Evolutionary conservation across 2,329 filamentous ascomycete genomes (phyloP), one percentile per base, ranked within the genome.

Genomic region (Colletotrichum cordylinicola): DNA sequence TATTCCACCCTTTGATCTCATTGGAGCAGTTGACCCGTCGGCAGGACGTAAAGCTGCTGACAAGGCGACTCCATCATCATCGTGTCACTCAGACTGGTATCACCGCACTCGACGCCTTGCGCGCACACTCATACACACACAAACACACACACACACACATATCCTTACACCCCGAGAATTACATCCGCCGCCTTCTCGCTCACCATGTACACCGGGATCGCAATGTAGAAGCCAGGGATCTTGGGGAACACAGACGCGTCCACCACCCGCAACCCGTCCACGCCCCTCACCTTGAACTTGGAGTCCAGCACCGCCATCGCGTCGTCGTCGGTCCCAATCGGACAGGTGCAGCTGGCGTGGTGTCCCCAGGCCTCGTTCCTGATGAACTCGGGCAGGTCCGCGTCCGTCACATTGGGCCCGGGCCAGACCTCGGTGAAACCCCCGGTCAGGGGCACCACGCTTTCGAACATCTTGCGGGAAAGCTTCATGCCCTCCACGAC

Each of bases 171-270:
- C 18, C 74, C 74, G 4, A 75, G 61, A 31, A 77, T 74, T 6
- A 77, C 76, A 10, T 78, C 75, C 15, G 75, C 72, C 81, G 90
- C 91, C 84, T 92, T 92, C 84, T 92, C 90, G 31, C 86, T 87
- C 21, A 91, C 83, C 85, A 91, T 89, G 79, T 89, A 91, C 2
- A 87, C 87, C 4, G 90, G 85, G 2, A 88, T 76, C 1, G 85
- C 83, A 62, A 87, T 86, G 79, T 88, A 91, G 8, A 86, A 86
- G 7, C 90, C 90, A 1, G 83, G 82, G 21, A 81, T 89, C 72
- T 85, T 85, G 4, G 90, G 90, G 74, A 90, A 92, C 7, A 88
- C 84, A n/a, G 86, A 88, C 0, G 90, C 91, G 83, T 93, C 91
- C 2, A 93, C 91, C 8, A 92, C 91, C 6, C 91, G 84, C 66